These are phyloP conservation scores for Lachnum nothofagi DNA, from an alignment of 2,329 filamentous ascomycete species.

Conservation along the genomic window DNA sequence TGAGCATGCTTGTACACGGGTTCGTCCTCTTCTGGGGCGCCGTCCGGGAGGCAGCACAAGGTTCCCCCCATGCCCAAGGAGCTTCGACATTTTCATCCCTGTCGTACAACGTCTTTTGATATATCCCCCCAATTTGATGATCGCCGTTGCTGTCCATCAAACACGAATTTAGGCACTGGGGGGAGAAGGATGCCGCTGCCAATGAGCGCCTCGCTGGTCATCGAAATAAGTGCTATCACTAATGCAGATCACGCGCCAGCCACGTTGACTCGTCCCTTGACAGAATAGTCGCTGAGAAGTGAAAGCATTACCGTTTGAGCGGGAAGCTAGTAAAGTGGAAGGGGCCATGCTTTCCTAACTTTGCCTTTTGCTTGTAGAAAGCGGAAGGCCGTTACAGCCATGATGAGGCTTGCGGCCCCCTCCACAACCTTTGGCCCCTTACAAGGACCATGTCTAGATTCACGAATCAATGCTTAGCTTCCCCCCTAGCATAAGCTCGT, in stretches of 20 bases:
- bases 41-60: constrained; percentile 24
- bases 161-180: constrained; percentile 30
- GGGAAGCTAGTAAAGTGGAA: constrained; percentile 8
- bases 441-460: constrained; percentile 22
- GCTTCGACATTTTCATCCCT: constrained; percentile 7
- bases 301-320: constrained; percentile 18
- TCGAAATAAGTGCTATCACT: constrained; percentile 18
- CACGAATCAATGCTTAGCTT: constrained; percentile 30
- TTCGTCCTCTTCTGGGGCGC: constrained; percentile 19
- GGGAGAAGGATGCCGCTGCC: constrained; percentile 11
- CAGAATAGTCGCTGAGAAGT: constrained; percentile 16
- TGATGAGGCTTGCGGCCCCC: constrained; percentile 22
- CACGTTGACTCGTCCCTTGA: constrained; percentile 25
- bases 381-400: constrained; percentile 29
- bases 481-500: constrained; percentile 27
- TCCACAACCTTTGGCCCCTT: constrained; percentile 24
- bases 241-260: constrained; percentile 32
- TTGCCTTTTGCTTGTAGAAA: constrained; percentile 14
- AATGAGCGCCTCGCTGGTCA: constrained; percentile 9
- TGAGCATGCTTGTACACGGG: constrained; percentile 20
- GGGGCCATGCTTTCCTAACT: constrained; percentile 8
- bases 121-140: constrained; percentile 25
- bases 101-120: constrained; percentile 28
- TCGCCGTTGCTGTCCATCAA: constrained; percentile 14
- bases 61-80: constrained; percentile 16